Percentiles rank a stretch among this genome's conserved stretches.
Conservation (phyloP, 2,329 filamentous ascomycete species). For the Shiraia bambusicola region DNA sequence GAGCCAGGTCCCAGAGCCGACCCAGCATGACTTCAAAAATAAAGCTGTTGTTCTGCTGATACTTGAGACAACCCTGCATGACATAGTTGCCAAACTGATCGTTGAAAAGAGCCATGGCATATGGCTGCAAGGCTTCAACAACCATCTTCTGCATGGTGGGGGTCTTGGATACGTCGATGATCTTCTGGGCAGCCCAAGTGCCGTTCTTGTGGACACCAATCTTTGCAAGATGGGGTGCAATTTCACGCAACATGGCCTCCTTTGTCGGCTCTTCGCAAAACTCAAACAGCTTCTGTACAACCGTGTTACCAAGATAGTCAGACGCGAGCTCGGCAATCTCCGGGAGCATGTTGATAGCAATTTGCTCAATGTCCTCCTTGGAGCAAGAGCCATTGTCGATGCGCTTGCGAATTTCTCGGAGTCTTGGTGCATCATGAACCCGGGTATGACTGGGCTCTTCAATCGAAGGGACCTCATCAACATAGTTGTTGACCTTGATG, state of each 20-base stretch:
- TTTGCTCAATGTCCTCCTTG: conserved; percentile 84
- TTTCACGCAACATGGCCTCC: conserved; percentile 85
- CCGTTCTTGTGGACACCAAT: conserved; percentile 99
- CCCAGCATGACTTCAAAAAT: conserved; percentile 98
- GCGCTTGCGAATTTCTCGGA: conserved; percentile 93
- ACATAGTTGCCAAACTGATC: conserved; percentile 99
- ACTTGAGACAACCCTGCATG: conserved; percentile 92
- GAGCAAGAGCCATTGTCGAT: conserved; percentile 94
- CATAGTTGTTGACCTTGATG: conserved; percentile 70
- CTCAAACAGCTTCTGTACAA: conserved; percentile 99
- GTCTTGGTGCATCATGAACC: conserved; percentile 88
- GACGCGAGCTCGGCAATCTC: conserved; percentile 94
- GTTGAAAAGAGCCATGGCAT: conserved; percentile 87
- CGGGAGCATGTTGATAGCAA: conserved; percentile 89
- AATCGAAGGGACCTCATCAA: conserved; percentile 84
- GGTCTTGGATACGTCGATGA: conserved; percentile 93
- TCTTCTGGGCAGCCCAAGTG: conserved; percentile 98
- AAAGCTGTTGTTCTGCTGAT: conserved; percentile 87
- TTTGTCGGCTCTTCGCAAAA: conserved; percentile 89
- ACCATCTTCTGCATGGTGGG: conserved; percentile 80
- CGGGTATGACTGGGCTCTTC: conserved; percentile 85
- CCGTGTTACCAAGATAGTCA: conserved; percentile 96
- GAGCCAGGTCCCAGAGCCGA: conserved; percentile 88
- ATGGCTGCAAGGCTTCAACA: conserved; percentile 79
- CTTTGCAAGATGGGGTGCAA: conserved; percentile 88